These are phyloP conservation scores for Sugiyamaella marilandica DNA, from an alignment of 805 yeast genomes.

Conservation along the genomic window DNA sequence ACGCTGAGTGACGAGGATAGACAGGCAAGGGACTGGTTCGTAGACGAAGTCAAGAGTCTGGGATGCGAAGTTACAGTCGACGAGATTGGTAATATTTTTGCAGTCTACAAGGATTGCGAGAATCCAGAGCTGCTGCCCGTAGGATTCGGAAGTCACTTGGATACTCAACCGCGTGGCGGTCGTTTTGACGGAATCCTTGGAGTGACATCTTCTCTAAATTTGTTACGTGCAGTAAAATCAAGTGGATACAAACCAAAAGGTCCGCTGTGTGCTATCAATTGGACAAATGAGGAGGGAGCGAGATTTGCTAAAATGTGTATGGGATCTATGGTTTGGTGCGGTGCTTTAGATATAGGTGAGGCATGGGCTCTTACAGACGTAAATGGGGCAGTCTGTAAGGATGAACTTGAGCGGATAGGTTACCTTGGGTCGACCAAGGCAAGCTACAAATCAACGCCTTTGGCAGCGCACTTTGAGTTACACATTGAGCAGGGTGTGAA, in stretches of 20 bases:
- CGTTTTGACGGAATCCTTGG: slow-evolving; percentile 69
- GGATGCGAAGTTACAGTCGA: slow-evolving; percentile 59
- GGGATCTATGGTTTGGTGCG: slow-evolving; percentile 66
- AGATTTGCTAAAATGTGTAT: slow-evolving; percentile 62
- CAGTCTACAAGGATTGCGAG: slow-evolving; percentile 53
- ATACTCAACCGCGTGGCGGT: slow-evolving; percentile 74
- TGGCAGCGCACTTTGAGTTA: slow-evolving; percentile 64
- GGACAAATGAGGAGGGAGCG: slow-evolving; percentile 78
- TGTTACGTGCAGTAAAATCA: slow-evolving; percentile 57
- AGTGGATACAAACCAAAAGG: slow-evolving; percentile 53
- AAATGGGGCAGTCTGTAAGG: slow-evolving; percentile 49
- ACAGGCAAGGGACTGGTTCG: slow-evolving; percentile 62
- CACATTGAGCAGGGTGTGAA: slow-evolving; percentile 60
- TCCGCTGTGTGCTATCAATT: slow-evolving; percentile 58
- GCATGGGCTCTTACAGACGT: slow-evolving; percentile 50
- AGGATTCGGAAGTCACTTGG: slow-evolving; percentile 67
- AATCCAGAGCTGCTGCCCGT: slow-evolving; percentile 42
- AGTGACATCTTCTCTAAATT: slow-evolving; percentile 60
- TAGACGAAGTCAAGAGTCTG: slow-evolving; percentile 43
- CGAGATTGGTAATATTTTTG: slow-evolving; percentile 63
- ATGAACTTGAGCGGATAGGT: slow-evolving; percentile 56
- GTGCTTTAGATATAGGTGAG: slow-evolving; percentile 40
- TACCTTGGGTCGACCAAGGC: slow-evolving; percentile 51
- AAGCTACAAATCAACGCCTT: slow-evolving; percentile 44
- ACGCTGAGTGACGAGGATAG: slow-evolving; percentile 60